Percentiles rank a stretch among this genome's conserved stretches.
These are phyloP conservation scores for Adansonia gregorii DNA, from an alignment of 441 rosid species.

Conservation along the genomic window DNA sequence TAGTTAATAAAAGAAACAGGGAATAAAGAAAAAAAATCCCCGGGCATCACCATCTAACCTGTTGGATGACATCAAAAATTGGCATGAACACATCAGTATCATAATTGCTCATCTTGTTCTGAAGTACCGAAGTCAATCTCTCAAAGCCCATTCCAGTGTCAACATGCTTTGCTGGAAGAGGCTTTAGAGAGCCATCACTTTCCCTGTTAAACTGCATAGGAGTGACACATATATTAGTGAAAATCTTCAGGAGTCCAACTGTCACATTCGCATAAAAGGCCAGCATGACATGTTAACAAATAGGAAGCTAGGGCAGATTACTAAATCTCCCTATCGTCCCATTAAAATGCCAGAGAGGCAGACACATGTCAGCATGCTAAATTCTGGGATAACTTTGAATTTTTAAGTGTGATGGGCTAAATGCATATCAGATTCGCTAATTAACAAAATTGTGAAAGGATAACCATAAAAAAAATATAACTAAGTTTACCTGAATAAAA, in stretches of 20 bases:
- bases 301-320: background rate
- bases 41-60: constrained; percentile 47
- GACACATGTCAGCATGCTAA: constrained; percentile 11
- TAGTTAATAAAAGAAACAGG: background rate
- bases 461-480: background rate
- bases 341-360: background rate
- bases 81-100: constrained; percentile 96
- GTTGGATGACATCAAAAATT: constrained; percentile 83
- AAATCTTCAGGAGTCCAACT: background rate
- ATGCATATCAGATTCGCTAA: constrained; percentile 4
- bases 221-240: constrained; percentile 18
- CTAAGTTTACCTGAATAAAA: constrained; percentile 79
- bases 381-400: background rate
- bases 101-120: constrained; percentile 96
- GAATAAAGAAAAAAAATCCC: background rate
- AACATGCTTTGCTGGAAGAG: constrained; percentile 94
- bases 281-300: background rate
- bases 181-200: constrained; percentile 77
- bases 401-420: background rate
- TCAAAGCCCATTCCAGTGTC: constrained; percentile 99
- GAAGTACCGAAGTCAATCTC: constrained; percentile 87
- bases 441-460: background rate
- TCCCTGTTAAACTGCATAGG: constrained; percentile 83
- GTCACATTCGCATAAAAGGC: background rate
- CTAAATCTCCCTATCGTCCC: background rate